These are phyloP conservation scores for Boletus pseudopeckii DNA, from an alignment of 768 basidiomycete genomes.

Conservation along the genomic window DNA sequence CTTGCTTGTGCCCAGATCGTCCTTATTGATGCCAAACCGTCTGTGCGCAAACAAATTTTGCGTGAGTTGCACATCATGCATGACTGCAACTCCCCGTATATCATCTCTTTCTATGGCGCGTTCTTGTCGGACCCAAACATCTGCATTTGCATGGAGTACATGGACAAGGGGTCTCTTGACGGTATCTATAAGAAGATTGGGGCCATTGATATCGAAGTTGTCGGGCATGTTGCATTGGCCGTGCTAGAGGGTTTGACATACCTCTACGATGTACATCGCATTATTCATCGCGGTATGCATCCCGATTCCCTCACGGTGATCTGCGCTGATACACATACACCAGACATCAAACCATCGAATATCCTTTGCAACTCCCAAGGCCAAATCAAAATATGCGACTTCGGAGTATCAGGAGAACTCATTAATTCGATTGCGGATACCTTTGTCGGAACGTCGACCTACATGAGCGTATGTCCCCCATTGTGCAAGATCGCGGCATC, in stretches of 20 bases:
- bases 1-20: slow-evolving; percentile 62
- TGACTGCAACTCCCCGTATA: slow-evolving; percentile 89
- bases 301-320: not conserved
- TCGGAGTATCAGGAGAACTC: slow-evolving; percentile 97
- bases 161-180: slow-evolving; percentile 93
- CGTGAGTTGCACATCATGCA: slow-evolving; percentile 99
- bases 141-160: slow-evolving; percentile 97
- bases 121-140: slow-evolving; percentile 97
- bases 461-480: slow-evolving; percentile 85
- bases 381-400: slow-evolving; percentile 98
- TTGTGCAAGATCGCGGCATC: slow-evolving; percentile 9
- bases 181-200: slow-evolving; percentile 96
- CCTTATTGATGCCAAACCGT: slow-evolving; percentile 93
- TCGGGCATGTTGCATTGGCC: slow-evolving; percentile 90
- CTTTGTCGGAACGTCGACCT: slow-evolving; percentile 97
- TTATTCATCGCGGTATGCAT: slow-evolving; percentile 94
- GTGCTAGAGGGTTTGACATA: slow-evolving; percentile 95
- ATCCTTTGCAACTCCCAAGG: slow-evolving; percentile 93
- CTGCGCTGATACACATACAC: slow-evolving; percentile 15
- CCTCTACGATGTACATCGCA: slow-evolving; percentile 94
- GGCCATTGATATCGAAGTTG: slow-evolving; percentile 87
- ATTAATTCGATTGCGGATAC: slow-evolving; percentile 99
- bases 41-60: slow-evolving; percentile 95
- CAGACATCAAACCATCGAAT: slow-evolving; percentile 99
- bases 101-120: slow-evolving; percentile 96